Base-by-base conservation (phyloP, 202 grass and related monocot genomes). In the Setaria viridis region DNA sequence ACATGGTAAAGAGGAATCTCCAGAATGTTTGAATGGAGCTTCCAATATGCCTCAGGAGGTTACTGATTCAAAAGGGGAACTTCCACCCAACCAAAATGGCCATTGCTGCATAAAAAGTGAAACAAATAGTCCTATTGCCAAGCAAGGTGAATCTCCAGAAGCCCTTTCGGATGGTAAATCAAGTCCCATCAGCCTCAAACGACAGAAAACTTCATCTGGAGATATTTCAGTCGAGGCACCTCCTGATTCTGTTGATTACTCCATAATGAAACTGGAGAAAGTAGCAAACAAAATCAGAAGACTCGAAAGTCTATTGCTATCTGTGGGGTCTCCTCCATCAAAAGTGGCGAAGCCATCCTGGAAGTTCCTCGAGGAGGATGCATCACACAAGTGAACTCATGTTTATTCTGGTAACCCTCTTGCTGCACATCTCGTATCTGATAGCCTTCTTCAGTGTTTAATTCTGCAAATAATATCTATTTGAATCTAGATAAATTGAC, bases 281-380 rank as follows among this genome's bases (percentile, higher is more conserved):
- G 19, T 86, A 70, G 88, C 72, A 45, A 20, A 25, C 17, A 82
- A 85, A 86, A 86, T 90, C 33, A 78, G 48, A 68, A 8, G 41
- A 20, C 64, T 71, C 16, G 11, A 79, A 65, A 69, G 45, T 33
- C 57, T 83, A 32, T 15, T 90, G 50, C 25, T 9, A 9, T 87
- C 25, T 25, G 25, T 25, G 25, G 25, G 25, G 25, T 25, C 25
- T 25, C 25, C 59, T 17, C 72, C 83, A 55, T 68, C 65, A n/a
- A 76, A 41, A 20, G 30, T 41, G 67, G 16, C 0, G 1, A 39
- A 57, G 16, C 7, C 65, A 11, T 76, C 45, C 34, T 83, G 79
- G 84, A 90, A 86, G 55, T 34, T 83, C 63, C 35, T 25, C 25
- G 25, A 54, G n/a, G 49, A 79, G 41, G 48, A 73, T 51, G 7